Percentiles rank a stretch among this genome's conserved stretches.
Evolutionary conservation across 768 basidiomycete species (phyloP).

Genomic region (Butyriboletus loyo): DNA sequence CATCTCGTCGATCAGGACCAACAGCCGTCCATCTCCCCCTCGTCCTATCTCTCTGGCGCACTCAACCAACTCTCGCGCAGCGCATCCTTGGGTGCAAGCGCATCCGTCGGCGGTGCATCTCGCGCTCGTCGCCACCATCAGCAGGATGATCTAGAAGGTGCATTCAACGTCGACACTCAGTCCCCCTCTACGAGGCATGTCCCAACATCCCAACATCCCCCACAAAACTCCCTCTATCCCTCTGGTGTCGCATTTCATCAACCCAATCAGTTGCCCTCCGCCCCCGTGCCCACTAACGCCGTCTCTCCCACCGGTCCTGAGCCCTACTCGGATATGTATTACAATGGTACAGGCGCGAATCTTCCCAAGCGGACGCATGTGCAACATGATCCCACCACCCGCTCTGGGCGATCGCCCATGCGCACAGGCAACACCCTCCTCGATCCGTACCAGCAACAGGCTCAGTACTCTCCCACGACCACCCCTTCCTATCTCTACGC

Average conservation of each 20-base stretch:
- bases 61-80: constrained; percentile 62
- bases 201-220: constrained; percentile 38
- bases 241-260: constrained; percentile 57
- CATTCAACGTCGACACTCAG: constrained; percentile 38
- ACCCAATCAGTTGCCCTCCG: constrained; percentile 37
- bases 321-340: constrained; percentile 61
- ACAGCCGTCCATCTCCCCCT: constrained; percentile 41
- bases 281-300: constrained; percentile 32
- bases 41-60: constrained; percentile 47
- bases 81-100: constrained; percentile 55
- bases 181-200: constrained; percentile 21
- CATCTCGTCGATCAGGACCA: constrained; percentile 68
- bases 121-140: constrained; percentile 64
- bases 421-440: constrained; percentile 53
- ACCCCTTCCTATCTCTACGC: constrained; percentile 46
- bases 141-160: constrained; percentile 64
- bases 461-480: constrained; percentile 56
- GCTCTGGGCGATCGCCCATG: constrained; percentile 59
- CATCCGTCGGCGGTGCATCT: constrained; percentile 39
- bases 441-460: constrained; percentile 71
- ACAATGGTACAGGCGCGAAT: constrained; percentile 45
- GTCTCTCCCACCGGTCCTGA: constrained; percentile 42
- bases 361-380: constrained; percentile 56
- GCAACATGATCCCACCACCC: constrained; percentile 51
- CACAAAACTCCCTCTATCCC: constrained; percentile 51